Evolutionary conservation across 805 yeast genomes (phyloP).

Genomic region (Kazachstania kunashirensis): DNA sequence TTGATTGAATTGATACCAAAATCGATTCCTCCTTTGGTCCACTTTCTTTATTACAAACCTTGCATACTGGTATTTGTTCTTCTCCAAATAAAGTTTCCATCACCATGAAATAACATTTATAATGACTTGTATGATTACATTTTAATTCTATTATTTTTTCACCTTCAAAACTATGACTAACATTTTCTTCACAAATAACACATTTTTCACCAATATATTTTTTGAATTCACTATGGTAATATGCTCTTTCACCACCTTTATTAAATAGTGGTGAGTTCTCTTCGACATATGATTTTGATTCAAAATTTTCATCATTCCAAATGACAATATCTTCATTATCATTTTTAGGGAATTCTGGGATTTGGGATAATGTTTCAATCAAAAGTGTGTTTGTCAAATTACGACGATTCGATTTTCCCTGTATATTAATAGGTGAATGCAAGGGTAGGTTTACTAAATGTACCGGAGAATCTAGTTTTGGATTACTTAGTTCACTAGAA

Average conservation of each 20-base stretch:
- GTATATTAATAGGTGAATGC: conserved; percentile 8
- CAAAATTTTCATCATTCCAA: conserved; percentile 9
- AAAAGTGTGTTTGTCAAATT: conserved; percentile 6
- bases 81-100: conserved; percentile 13
- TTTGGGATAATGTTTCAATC: conserved; percentile 1
- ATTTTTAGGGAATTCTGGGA: not conserved
- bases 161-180: conserved; percentile 32
- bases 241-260: not conserved
- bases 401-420: not conserved
- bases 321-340: conserved; percentile 4
- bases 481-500: too few species aligned
- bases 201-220: conserved; percentile 28
- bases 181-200: conserved; percentile 37
- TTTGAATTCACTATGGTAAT: conserved; percentile 13
- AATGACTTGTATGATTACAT: conserved; percentile 39
- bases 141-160: conserved; percentile 35
- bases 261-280: conserved; percentile 17
- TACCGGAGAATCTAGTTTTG: too few species aligned
- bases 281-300: conserved; percentile 11
- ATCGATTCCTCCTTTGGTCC: conserved; percentile 25
- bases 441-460: not conserved
- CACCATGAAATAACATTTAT: conserved; percentile 33
- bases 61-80: conserved; percentile 21
- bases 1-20: conserved; percentile 20
- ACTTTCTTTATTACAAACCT: conserved; percentile 17